A percentile compares a stretch with the other conserved stretches of the same genome.
Conservation (phyloP, 2,329 filamentous ascomycete genomes). For the Neonectria hederae region DNA sequence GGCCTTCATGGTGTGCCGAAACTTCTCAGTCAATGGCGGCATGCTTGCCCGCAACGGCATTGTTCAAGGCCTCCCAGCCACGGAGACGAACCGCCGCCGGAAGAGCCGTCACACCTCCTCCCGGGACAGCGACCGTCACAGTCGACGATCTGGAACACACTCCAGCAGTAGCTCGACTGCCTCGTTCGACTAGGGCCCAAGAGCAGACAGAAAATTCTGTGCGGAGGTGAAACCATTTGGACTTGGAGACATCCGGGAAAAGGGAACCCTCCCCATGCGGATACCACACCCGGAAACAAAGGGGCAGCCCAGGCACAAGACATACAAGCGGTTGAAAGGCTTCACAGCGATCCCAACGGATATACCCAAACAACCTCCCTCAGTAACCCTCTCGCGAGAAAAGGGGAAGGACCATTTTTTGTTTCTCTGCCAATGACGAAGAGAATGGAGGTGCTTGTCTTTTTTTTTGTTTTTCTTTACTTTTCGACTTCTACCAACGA, state of each 20-base stretch:
- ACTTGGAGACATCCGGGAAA: slow-evolving; percentile 27
- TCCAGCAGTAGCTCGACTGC: slow-evolving; percentile 71
- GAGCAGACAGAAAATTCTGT: slow-evolving; percentile 9
- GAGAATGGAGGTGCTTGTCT: slow-evolving; percentile 22
- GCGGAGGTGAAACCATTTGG: slow-evolving; percentile 24
- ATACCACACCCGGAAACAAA: slow-evolving; percentile 24
- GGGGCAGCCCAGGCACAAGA: slow-evolving; percentile 35
- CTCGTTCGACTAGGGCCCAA: slow-evolving; percentile 60
- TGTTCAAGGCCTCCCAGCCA: slow-evolving; percentile 71
- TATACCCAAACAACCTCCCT: slow-evolving; percentile 42
- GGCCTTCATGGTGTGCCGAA: slow-evolving; percentile 96
- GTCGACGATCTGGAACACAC: slow-evolving; percentile 64
- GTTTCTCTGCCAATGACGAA: slow-evolving; percentile 16
- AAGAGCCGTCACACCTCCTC: slow-evolving; percentile 64
- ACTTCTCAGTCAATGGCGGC: slow-evolving; percentile 96
- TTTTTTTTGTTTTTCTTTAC: slow-evolving; percentile 6
- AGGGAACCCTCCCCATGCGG: slow-evolving; percentile 10
- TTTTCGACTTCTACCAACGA: slow-evolving; percentile 28
- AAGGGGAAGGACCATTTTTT: slow-evolving; percentile 20
- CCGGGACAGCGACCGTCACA: slow-evolving; percentile 55
- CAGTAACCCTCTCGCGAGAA: slow-evolving; percentile 41
- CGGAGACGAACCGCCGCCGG: slow-evolving; percentile 59
- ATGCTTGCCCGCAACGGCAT: slow-evolving; percentile 80
- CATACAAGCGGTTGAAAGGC: slow-evolving; percentile 51
- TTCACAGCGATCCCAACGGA: slow-evolving; percentile 49